Percentiles rank a stretch among this genome's conserved stretches.
Conservation (phyloP, 176 grass and related monocot species). For the Secale cereale region DNA sequence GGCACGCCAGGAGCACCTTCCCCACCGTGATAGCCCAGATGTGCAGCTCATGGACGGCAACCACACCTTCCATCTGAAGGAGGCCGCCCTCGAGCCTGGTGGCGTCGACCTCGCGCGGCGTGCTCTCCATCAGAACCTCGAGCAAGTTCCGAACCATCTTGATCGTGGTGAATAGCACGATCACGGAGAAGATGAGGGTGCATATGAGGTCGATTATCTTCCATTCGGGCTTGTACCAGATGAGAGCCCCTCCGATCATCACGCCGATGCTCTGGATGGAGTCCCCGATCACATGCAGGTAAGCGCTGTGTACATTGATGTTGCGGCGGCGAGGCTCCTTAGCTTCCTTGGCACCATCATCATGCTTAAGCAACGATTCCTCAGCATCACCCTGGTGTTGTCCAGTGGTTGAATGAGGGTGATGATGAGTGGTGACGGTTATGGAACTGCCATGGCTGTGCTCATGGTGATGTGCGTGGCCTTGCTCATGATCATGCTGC, state of each 20-base stretch:
- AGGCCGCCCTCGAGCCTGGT: slow-evolving; percentile 76
- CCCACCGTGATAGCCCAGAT: slow-evolving; percentile 99
- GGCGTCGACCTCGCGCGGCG: slow-evolving; percentile 78
- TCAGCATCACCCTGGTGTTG: slow-evolving; percentile 36
- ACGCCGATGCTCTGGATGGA: slow-evolving; percentile 93
- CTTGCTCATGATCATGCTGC: slow-evolving; percentile 29
- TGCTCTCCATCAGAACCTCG: slow-evolving; percentile 97
- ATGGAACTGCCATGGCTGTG: slow-evolving; percentile 34
- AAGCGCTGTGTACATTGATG: slow-evolving; percentile 96
- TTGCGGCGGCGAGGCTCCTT: slow-evolving; percentile 62
- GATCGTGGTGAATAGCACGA: slow-evolving; percentile 79
- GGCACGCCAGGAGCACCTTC: slow-evolving; percentile 88
- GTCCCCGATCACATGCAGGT: slow-evolving; percentile 84
- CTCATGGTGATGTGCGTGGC: slow-evolving; percentile 33
- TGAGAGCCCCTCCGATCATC: slow-evolving; percentile 88
- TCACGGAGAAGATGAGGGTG: slow-evolving; percentile 88
- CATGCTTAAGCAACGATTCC: slow-evolving; percentile 58
- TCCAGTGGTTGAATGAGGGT: slow-evolving; percentile 36
- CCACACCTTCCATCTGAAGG: slow-evolving; percentile 65
- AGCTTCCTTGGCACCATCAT: slow-evolving; percentile 13
- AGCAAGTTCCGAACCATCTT: slow-evolving; percentile 88
- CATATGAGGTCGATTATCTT: slow-evolving; percentile 99
- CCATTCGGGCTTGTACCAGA: slow-evolving; percentile 99
- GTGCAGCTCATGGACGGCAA: slow-evolving; percentile 86
- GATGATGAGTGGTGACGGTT: slow-evolving; percentile 46